Base-by-base conservation (phyloP, 1,284 basidiomycete species). In the Athelia sp. region DNA sequence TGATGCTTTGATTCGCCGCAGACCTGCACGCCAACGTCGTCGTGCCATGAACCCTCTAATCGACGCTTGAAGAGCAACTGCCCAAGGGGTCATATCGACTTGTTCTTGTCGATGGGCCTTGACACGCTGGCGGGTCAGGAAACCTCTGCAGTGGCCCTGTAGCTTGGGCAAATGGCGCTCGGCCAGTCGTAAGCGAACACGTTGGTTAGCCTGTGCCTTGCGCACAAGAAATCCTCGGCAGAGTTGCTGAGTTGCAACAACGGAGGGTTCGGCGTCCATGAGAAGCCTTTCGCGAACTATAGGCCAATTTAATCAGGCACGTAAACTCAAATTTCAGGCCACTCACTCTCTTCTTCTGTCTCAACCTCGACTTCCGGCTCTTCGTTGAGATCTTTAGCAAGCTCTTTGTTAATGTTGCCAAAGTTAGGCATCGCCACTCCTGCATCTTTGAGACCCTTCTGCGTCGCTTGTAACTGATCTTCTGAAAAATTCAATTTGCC, bases 371-470 rank as follows among this genome's bases (percentile, higher is more conserved):
- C 75, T 60, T 91, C 87, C 2, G 84, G 86, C 55, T 93, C 92
- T 68, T 93, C 91, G 56, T 94, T 91, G 56, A 97, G 93, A 68
- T 98, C 96, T 60, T 94, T 94, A 26, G 95, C 95, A 42, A 99
- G 78, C 56, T 96, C 93, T 54, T 83, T 81, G 4, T 93, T 88
- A 26, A 98, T 85, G 55, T 91, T 87, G 17, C 91, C 87, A 63
- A 99, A 99, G 71, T 98, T 98, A 1, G 97, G 97, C 95, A 99
- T 97, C 1, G 91, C 78, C 14, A 98, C 90, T 35, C 96, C 95
- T 15, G 90, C 82, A 47, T 89, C 90, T 59, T 91, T 94, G 54
- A 99, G 73, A 0, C 93, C 96, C 61, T 93, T 93, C 67, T 98
- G 92, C 1, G 94, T 96, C 58, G 82, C 82, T 58, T 87, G 85